phyloP scores from a whole-genome alignment of 495 filamentous ascomycete genomes.

The Hyaloscypha bicolor region DNA sequence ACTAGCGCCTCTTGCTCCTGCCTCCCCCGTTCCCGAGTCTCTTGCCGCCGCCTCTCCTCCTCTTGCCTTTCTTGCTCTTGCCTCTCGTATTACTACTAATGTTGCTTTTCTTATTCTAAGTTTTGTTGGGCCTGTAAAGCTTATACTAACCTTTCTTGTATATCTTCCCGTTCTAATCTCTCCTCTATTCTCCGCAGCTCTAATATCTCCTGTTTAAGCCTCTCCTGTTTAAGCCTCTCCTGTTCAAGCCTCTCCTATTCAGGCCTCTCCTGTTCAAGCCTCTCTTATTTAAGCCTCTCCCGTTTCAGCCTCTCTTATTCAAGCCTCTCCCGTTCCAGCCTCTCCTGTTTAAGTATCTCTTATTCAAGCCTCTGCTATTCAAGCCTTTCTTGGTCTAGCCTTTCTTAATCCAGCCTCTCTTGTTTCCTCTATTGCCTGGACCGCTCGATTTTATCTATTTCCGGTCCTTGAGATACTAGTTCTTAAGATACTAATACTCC shows the following conservation, averaged over 20 bases:
- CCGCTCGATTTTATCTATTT: no score
- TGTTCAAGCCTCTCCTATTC: no score
- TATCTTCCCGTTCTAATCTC: neutral
- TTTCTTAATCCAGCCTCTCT: neutral
- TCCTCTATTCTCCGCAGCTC: neutral
- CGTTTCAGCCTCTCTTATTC: neutral
- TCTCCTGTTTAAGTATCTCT: constrained; percentile 9
- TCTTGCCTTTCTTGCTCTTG: constrained; percentile 2
- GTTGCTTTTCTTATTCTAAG: no score
- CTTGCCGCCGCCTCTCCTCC: constrained; percentile 12
- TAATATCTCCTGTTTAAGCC: neutral
- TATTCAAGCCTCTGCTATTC: constrained; percentile 12
- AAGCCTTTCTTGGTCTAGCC: constrained; percentile 1
- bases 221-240: no score
- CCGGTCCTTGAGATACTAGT: no score
- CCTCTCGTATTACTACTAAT: no score
- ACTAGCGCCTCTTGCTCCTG: constrained; percentile 5
- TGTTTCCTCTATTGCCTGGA: no score
- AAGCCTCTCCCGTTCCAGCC: constrained; percentile 8
- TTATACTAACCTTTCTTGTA: neutral
- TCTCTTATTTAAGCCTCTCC: no score
- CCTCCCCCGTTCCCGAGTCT: constrained; percentile 11
- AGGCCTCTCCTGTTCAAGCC: no score
- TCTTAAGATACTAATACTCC: no score
- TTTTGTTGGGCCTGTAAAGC: no score